These are phyloP conservation scores for Fraxinus platypoda DNA, from an alignment of 305 asterid species.

Conservation along the genomic window DNA sequence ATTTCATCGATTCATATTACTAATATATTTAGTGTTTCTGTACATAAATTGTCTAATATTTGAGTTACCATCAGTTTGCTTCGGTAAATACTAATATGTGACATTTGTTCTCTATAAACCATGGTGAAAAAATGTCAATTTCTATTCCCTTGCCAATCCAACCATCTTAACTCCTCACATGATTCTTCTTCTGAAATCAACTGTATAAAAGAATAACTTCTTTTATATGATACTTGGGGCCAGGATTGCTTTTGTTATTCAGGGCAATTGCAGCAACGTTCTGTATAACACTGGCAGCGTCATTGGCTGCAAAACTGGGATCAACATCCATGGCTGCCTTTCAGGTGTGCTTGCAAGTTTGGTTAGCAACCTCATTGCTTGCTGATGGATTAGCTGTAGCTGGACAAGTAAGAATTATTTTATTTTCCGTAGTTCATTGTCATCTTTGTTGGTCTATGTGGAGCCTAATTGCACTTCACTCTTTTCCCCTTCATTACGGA, in stretches of 20 bases:
- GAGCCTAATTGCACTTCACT: neutral
- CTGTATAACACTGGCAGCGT: conserved; percentile 36
- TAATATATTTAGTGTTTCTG: neutral
- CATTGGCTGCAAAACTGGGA: conserved; percentile 38
- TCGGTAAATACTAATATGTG: neutral
- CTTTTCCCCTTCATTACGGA: neutral
- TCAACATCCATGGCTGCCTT: conserved; percentile 36
- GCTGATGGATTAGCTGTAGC: conserved; percentile 49
- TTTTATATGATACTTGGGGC: neutral
- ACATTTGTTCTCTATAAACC: neutral
- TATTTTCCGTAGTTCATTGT: neutral
- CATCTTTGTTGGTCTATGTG: neutral
- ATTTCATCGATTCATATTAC: neutral
- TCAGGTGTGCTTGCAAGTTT: conserved; percentile 43
- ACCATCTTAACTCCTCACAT: neutral
- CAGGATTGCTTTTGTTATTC: conserved; percentile 30
- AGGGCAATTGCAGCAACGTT: conserved; percentile 38
- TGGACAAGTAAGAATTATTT: conserved; percentile 30
- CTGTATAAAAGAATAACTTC: neutral
- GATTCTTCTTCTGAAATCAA: neutral
- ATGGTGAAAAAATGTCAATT: neutral
- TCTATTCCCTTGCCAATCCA: neutral
- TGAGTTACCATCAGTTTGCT: neutral
- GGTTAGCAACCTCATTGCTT: conserved; percentile 42
- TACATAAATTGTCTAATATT: neutral